Percentiles rank a stretch among this genome's conserved stretches.
These are phyloP conservation scores for Hymenoscyphus salicellus DNA, from an alignment of 2,329 filamentous ascomycete species.

Conservation along the genomic window DNA sequence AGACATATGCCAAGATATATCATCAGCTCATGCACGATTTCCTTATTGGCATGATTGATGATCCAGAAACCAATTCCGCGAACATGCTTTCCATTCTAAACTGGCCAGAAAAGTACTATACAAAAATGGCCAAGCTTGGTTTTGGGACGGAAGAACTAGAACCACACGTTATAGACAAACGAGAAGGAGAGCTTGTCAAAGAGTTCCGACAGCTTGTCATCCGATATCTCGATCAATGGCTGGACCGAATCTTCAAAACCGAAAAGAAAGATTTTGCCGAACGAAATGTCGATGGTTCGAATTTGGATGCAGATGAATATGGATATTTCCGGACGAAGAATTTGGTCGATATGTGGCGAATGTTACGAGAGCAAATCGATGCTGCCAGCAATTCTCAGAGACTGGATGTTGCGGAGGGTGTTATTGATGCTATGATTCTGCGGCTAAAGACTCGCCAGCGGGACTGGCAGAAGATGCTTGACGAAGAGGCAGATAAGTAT, in stretches of 20 bases:
- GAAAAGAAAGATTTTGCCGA: constrained; percentile 80
- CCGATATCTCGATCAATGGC: constrained; percentile 94
- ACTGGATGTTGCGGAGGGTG: constrained; percentile 87
- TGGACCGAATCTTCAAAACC: constrained; percentile 82
- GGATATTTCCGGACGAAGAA: constrained; percentile 91
- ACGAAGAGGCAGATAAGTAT: constrained; percentile 78
- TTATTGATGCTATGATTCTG: constrained; percentile 93
- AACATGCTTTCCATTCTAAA: constrained; percentile 90
- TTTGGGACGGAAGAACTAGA: constrained; percentile 71
- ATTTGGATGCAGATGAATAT: constrained; percentile 82
- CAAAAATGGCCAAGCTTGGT: constrained; percentile 89
- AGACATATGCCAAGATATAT: constrained; percentile 86
- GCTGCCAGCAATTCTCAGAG: constrained; percentile 82
- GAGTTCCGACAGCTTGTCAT: constrained; percentile 96
- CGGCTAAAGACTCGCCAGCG: constrained; percentile 79
- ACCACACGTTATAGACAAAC: constrained; percentile 85
- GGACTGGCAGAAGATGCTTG: constrained; percentile 82
- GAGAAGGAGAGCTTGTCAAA: constrained; percentile 83
- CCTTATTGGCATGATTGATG: constrained; percentile 76
- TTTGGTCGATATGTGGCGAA: constrained; percentile 91
- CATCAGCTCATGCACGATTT: constrained; percentile 96
- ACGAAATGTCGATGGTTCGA: constrained; percentile 67
- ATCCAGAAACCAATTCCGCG: constrained; percentile 77
- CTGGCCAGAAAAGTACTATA: constrained; percentile 94
- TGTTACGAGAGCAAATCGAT: constrained; percentile 88